A percentile compares a stretch with the other conserved stretches of the same genome.
Conservation (phyloP, 208 protist genomes). For the Balamuthia mandrillaris region DNA sequence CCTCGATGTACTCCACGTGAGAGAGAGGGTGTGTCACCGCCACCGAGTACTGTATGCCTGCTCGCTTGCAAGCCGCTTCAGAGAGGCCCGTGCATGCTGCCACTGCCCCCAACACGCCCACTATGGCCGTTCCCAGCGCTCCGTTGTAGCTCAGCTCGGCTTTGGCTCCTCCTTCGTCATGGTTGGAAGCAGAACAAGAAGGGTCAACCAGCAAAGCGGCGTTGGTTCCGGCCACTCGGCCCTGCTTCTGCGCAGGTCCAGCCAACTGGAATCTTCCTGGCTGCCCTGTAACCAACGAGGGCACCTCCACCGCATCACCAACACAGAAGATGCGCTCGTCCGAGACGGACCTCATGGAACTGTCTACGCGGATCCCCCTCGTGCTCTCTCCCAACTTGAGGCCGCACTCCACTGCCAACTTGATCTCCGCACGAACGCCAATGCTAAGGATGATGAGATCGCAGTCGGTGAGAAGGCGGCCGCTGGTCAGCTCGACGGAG, state of each 20-base stretch:
- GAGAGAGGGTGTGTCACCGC: slow-evolving; percentile 32
- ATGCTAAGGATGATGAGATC: slow-evolving; percentile 50
- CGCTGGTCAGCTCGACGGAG: neutral
- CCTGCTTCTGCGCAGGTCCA: slow-evolving; percentile 59
- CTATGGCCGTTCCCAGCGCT: slow-evolving; percentile 46
- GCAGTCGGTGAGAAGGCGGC: neutral
- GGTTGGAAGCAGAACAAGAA: too few species aligned
- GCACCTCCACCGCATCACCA: slow-evolving; percentile 61
- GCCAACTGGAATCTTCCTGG: slow-evolving; percentile 43
- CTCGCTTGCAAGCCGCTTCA: slow-evolving; percentile 33
- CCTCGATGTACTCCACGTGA: slow-evolving; percentile 63
- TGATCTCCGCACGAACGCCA: slow-evolving; percentile 62
- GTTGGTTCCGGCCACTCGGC: slow-evolving; percentile 44
- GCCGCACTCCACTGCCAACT: slow-evolving; percentile 51
- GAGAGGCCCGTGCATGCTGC: slow-evolving; percentile 42
- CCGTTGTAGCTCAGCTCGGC: too few species aligned
- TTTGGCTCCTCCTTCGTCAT: too few species aligned
- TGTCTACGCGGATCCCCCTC: neutral
- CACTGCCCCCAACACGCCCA: slow-evolving; percentile 41
- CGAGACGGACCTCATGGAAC: slow-evolving; percentile 48
- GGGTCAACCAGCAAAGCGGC: neutral
- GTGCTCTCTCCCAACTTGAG: slow-evolving; percentile 32
- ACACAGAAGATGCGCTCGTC: slow-evolving; percentile 59
- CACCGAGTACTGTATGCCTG: slow-evolving; percentile 4
- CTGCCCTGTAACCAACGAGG: neutral